phyloP scores from a whole-genome alignment of 371 early-diverging fungal species.

The Aphelidium insulamus region DNA sequence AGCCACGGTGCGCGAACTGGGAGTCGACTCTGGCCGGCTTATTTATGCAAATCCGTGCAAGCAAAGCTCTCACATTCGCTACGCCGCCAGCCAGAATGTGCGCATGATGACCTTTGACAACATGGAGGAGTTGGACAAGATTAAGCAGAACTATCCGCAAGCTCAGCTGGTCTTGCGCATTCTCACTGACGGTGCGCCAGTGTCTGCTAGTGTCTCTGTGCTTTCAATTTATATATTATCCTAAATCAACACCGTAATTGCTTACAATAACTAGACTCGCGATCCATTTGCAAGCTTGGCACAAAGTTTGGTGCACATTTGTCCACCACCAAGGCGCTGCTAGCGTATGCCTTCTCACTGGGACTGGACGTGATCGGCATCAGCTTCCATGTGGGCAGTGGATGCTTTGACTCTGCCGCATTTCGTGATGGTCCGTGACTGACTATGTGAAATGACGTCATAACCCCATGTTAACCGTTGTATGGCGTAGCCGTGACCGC shows the following conservation, averaged over 20 bases:
- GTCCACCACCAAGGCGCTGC: constrained; percentile 33
- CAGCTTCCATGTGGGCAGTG: constrained; percentile 86
- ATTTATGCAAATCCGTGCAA: constrained; percentile 98
- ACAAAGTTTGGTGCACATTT: constrained; percentile 88
- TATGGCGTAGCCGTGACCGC: constrained; percentile 57
- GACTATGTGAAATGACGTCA: too few relatives aligned
- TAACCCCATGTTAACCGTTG: too few relatives aligned
- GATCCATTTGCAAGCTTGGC: constrained; percentile 73
- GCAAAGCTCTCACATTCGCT: constrained; percentile 76
- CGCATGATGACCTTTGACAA: constrained; percentile 94
- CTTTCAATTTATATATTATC: too few relatives aligned
- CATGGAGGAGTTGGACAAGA: constrained; percentile 83
- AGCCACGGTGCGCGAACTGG: constrained; percentile 60
- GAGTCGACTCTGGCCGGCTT: constrained; percentile 52
- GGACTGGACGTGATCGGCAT: constrained; percentile 73
- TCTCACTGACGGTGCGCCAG: constrained; percentile 83
- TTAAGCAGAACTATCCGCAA: constrained; percentile 50
- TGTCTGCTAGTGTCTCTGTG: too few relatives aligned
- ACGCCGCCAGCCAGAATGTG: constrained; percentile 49
- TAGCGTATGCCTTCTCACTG: constrained; percentile 52
- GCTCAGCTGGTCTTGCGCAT: constrained; percentile 80
- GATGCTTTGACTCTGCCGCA: constrained; percentile 72
- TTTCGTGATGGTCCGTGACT: constrained; percentile 83
- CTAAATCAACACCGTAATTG: too few relatives aligned
- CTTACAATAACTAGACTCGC: too few relatives aligned